These are phyloP conservation scores for Paraphaeosphaeria sporulosa DNA, from an alignment of 2,329 filamentous ascomycete species.

Conservation along the genomic window DNA sequence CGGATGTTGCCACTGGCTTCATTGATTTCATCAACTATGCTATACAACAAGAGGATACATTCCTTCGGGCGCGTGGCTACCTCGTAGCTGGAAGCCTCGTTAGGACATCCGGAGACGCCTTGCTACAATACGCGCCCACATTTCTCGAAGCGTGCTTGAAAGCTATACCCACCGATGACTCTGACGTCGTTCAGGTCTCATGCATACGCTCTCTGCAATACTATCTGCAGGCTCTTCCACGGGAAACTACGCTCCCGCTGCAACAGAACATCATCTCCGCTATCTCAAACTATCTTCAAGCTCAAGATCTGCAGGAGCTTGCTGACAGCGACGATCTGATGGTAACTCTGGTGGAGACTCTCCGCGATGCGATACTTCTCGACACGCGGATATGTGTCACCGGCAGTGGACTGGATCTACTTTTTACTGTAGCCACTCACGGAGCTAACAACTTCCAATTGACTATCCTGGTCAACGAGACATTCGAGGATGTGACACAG, in stretches of 20 bases:
- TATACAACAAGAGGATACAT: conserved; percentile 73
- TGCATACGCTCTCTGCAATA: conserved; percentile 87
- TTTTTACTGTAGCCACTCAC: conserved; percentile 89
- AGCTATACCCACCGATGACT: conserved; percentile 76
- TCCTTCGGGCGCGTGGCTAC: conserved; percentile 86
- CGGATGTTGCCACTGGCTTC: conserved; percentile 75
- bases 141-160: conserved; percentile 78
- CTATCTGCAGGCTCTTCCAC: conserved; percentile 64
- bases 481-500: conserved; percentile 86
- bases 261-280: conserved; percentile 69
- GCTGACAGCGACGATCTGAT: conserved; percentile 91
- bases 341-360: conserved; percentile 85
- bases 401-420: conserved; percentile 77
- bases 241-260: conserved; percentile 58
- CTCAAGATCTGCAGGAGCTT: conserved; percentile 82
- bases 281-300: conserved; percentile 75
- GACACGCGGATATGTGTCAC: conserved; percentile 78
- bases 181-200: conserved; percentile 90
- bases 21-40: conserved; percentile 82
- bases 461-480: conserved; percentile 84
- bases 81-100: conserved; percentile 83
- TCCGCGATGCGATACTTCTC: conserved; percentile 82
- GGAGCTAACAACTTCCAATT: conserved; percentile 92
- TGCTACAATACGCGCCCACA: conserved; percentile 63
- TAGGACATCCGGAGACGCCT: conserved; percentile 67